Conservation (phyloP, 2,329 filamentous ascomycete species). For the Emmonsia crescens region DNA sequence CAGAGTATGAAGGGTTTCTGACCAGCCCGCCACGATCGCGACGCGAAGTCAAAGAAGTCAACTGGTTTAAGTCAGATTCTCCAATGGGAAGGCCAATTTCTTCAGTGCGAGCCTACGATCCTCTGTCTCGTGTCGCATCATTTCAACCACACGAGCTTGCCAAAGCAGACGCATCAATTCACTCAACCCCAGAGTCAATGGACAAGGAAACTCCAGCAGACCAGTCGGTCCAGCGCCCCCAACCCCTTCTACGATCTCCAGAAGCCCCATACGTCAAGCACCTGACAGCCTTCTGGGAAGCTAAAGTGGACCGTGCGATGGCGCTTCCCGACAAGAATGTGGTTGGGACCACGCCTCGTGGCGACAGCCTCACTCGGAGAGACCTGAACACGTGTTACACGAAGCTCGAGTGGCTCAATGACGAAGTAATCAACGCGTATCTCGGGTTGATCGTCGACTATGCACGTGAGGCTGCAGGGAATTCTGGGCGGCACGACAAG, state of each 20-base stretch:
- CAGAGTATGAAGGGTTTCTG: neutral
- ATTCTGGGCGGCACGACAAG: conserved; percentile 22
- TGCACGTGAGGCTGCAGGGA: conserved; percentile 23
- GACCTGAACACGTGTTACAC: conserved; percentile 29
- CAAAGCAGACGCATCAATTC: conserved; percentile 2
- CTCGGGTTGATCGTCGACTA: conserved; percentile 32
- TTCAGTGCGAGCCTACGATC: conserved; percentile 9
- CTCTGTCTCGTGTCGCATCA: conserved; percentile 6
- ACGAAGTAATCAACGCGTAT: conserved; percentile 38
- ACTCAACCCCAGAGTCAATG: conserved; percentile 2
- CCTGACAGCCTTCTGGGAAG: conserved; percentile 28
- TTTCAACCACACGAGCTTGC: neutral
- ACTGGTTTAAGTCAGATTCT: conserved; percentile 7
- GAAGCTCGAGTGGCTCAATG: conserved; percentile 33
- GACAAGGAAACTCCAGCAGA: neutral
- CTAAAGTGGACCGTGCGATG: conserved; percentile 23
- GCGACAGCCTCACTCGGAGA: conserved; percentile 26
- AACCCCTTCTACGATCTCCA: conserved; percentile 8
- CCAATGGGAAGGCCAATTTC: conserved; percentile 12
- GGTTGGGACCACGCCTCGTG: conserved; percentile 24
- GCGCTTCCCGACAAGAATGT: conserved; percentile 15
- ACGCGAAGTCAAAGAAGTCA: conserved; percentile 1
- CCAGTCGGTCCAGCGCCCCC: neutral
- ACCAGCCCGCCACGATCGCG: neutral
- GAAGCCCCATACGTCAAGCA: conserved; percentile 25